Percentiles rank a stretch among this genome's conserved stretches.
Evolutionary conservation across 2,329 filamentous ascomycete species (phyloP).

Genomic region (Claviceps humidiphila): DNA sequence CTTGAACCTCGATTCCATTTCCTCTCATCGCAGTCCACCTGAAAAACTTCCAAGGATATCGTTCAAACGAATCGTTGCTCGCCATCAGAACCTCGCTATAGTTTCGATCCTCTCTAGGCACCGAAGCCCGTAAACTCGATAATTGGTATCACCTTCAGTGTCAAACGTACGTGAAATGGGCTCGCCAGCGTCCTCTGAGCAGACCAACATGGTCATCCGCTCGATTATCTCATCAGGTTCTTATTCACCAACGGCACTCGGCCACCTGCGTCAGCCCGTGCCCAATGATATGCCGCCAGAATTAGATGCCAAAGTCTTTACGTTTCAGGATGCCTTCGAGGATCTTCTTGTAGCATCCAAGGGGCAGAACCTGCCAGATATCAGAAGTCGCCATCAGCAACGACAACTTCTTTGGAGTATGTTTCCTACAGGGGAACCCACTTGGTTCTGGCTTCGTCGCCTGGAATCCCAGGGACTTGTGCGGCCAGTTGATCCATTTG

Average conservation of each 20-base stretch:
- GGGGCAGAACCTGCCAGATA: constrained; percentile 27
- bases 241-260: constrained; percentile 24
- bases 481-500: constrained; percentile 15
- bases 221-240: constrained; percentile 13
- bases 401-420: constrained; percentile 24
- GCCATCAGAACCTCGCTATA: neutral
- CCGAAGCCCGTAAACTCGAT: neutral
- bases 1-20: neutral
- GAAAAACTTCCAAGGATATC: neutral
- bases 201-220: constrained; percentile 9
- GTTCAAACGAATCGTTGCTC: neutral
- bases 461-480: constrained; percentile 26
- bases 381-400: constrained; percentile 22
- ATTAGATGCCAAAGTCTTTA: constrained; percentile 27
- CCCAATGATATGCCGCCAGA: constrained; percentile 29
- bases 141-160: neutral
- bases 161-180: neutral
- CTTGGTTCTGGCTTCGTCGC: constrained; percentile 27
- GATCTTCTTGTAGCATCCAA: constrained; percentile 38
- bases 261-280: constrained; percentile 31
- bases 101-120: neutral
- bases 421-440: constrained; percentile 27
- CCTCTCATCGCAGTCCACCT: neutral
- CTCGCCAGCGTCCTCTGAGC: neutral
- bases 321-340: constrained; percentile 45